Evolutionary conservation across 2,329 filamentous ascomycete species (phyloP), one percentile per base, ranked within the genome.

Genomic region (Cucurbitaria berberidis): DNA sequence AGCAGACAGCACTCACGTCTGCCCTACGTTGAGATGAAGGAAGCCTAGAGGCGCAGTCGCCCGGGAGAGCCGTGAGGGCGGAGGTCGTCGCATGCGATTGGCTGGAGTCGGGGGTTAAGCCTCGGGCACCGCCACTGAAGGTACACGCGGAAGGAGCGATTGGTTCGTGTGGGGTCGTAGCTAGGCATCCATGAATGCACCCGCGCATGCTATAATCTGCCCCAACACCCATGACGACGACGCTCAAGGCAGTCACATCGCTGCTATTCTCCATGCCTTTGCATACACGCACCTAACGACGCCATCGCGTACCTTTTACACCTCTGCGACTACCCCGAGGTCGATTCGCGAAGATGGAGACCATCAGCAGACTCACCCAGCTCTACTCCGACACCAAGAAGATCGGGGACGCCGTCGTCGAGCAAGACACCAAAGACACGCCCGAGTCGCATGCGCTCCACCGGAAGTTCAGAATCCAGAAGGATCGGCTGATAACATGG

Each of bases 351-450:
- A 64, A 44, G 48, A 75, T 75, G 72, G 70, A 74, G 58, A 70
- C 72, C 22, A 67, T 75, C 50, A 70, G 67, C 60, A 65, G 68
- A 48, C 54, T 74, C 26, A 73, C 72, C 7, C 69, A 89, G 66
- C 84, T 93, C 51, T 93, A 93, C 73, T 89, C 89, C 22, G 89
- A 93, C 77, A 91, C 89, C 52, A 93, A 93, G 71, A 89, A 86
- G 63, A 90, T 87, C 22, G 89, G 85, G 70, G 87, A 90, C 72
- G 89, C 89, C 60, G 86, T 90, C 69, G 47, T 82, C 81, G 59
- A 86, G 81, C 74, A 85, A 70, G 65, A 85, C 69, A 66, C 76
- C 77, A 83, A 65, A 79, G 88, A 68, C 81, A 87, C 69, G 41
- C 88, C 89, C 21, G 88, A 91, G 60, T 84, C 90, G 69, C 86